These are phyloP conservation scores for Borealophlyctis nickersoniae DNA, from an alignment of 192 early-diverging fungal genomes.

Conservation along the genomic window DNA sequence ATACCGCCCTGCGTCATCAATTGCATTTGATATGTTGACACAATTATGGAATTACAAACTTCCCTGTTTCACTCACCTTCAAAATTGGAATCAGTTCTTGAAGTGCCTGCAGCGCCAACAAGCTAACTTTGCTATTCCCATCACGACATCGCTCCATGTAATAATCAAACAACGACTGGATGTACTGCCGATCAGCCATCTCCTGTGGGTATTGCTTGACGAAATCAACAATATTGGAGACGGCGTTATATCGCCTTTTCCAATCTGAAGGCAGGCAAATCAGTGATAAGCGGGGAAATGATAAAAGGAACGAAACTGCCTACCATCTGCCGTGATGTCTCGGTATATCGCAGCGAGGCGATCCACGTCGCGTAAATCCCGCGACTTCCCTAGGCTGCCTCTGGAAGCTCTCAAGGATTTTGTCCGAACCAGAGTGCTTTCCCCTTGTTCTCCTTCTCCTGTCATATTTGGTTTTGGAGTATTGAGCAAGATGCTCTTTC, in stretches of 20 bases:
- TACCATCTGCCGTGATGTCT: not conserved
- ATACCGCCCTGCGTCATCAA: not conserved
- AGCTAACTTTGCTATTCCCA: constrained; percentile 19
- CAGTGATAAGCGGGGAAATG: too few relatives aligned
- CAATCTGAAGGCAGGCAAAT: constrained; percentile 11
- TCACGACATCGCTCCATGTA: constrained; percentile 15
- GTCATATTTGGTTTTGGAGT: too few relatives aligned
- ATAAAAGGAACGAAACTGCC: too few relatives aligned
- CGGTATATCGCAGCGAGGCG: not conserved
- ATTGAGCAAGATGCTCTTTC: too few relatives aligned
- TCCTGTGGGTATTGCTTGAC: not conserved
- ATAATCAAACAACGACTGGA: constrained; percentile 10
- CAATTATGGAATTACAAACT: not conserved
- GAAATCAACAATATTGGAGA: not conserved
- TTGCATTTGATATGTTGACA: too few relatives aligned
- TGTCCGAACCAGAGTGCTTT: not conserved
- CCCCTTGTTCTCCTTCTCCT: too few relatives aligned
- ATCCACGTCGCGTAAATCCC: constrained; percentile 5
- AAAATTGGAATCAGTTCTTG: not conserved
- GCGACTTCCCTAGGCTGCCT: not conserved
- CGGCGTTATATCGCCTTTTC: constrained; percentile 1
- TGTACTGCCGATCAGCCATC: constrained; percentile 7
- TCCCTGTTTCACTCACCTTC: constrained; percentile 2
- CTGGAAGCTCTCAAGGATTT: constrained; percentile 9
- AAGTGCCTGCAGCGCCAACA: constrained; percentile 7